Base-by-base conservation (phyloP, 2,329 filamentous ascomycete genomes). In the Penicillium decumbens region DNA sequence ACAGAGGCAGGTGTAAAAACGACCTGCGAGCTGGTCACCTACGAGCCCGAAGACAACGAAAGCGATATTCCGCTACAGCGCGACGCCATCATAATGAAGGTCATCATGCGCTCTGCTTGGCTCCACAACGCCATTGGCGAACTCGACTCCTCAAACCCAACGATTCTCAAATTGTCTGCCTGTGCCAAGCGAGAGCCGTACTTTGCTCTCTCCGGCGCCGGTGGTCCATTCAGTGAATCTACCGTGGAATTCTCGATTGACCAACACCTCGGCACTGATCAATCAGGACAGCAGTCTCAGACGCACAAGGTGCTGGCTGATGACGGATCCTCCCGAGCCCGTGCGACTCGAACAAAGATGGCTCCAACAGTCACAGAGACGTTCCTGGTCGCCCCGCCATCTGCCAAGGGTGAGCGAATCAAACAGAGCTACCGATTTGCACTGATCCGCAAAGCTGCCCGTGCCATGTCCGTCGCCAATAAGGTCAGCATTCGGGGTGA, bases 401-500 rank as follows among this genome's bases (percentile, higher is more conserved):
- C 55, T 77, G 80, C 65, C 3, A 72, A 67, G 60, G 66, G 68
- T 10, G 82, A 83, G 33, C 82, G 77, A 25, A 82, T 91, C 27
- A 82, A 84, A 25, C 85, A 95, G 65, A 83, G 80, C 42, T 98
- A 95, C 76, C 90, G 89, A 60, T 97, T 96, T 65, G 80, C 86
- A 47, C 80, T 95, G 45, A 78, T 98, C 65, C 90, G 88, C 68
- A 87, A 87, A 57, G 91, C 92, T 0, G 83, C 83, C 40, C 85
- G 92, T 56, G 92, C 93, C n/a, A 97, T 98, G 92, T 84, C 85
- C 40, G 82, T 90, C 32, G 89, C 91, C 4, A 91, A 81, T 63
- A 98, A 97, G 71, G 91, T 97, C 50, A 95, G 90, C 65, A 80
- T 98, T 53, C 80, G 93, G 13, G 86, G 89, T 0, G 93, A 98